Evolutionary conservation across 2,329 filamentous ascomycete genomes (phyloP).

Genomic region (Aureobasidium subglaciale): DNA sequence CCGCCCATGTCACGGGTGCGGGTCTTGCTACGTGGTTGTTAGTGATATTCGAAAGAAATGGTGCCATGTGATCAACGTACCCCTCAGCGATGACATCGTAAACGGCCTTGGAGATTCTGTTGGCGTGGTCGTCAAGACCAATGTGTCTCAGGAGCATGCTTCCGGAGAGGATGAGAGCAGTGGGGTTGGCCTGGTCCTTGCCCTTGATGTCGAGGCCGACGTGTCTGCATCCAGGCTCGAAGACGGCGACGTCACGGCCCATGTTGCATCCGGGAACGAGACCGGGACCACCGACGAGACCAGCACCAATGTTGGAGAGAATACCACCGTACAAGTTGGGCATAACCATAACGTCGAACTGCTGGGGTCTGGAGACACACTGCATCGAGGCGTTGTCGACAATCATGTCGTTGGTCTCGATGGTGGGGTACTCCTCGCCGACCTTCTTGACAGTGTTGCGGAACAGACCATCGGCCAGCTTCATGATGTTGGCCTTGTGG

Average conservation of each 20-base stretch:
- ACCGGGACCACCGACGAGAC: slow-evolving; percentile 91
- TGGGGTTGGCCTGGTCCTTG: slow-evolving; percentile 98
- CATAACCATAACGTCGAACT: slow-evolving; percentile 99
- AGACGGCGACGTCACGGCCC: slow-evolving; percentile 95
- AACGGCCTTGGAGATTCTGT: slow-evolving; percentile 88
- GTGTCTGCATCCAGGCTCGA: slow-evolving; percentile 98
- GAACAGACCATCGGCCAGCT: slow-evolving; percentile 97
- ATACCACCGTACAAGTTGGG: slow-evolving; percentile 99
- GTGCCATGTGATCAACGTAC: slow-evolving; percentile 46
- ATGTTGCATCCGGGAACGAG: slow-evolving; percentile 99
- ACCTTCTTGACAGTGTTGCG: slow-evolving; percentile 92
- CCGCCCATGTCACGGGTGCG: slow-evolving; percentile 97
- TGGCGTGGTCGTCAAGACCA: slow-evolving; percentile 94
- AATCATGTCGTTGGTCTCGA: slow-evolving; percentile 99
- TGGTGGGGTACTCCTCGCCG: slow-evolving; percentile 88
- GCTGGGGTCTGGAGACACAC: slow-evolving; percentile 89
- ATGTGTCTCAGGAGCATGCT: slow-evolving; percentile 97
- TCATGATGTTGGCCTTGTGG: slow-evolving; percentile 99
- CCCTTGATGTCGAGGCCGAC: slow-evolving; percentile 99
- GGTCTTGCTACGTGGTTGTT: slow-evolving; percentile 56
- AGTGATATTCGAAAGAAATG: slow-evolving; percentile 21
- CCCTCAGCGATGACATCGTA: slow-evolving; percentile 81
- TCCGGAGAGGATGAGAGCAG: slow-evolving; percentile 86
- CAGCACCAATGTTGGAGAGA: slow-evolving; percentile 96
- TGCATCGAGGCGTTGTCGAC: slow-evolving; percentile 99